These are phyloP conservation scores for Phyllosticta citrichinensis DNA, from an alignment of 2,329 filamentous ascomycete species.

Conservation along the genomic window DNA sequence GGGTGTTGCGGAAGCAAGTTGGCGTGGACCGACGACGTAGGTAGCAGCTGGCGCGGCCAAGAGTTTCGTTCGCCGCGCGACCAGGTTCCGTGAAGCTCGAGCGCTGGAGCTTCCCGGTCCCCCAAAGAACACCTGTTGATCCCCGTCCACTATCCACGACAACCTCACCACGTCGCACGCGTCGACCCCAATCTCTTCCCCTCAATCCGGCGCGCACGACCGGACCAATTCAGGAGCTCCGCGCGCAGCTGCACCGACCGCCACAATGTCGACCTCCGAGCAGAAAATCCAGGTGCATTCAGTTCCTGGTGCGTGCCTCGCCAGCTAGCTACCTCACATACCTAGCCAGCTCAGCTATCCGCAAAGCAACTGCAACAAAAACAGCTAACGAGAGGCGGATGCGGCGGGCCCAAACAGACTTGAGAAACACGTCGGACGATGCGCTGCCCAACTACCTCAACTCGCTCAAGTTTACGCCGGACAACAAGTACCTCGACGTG, in stretches of 20 bases:
- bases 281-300: slow-evolving; percentile 57
- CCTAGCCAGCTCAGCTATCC: not conserved
- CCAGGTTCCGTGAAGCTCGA: not conserved
- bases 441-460: slow-evolving; percentile 89
- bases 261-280: slow-evolving; percentile 24
- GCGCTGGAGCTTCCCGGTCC: not conserved
- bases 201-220: not conserved
- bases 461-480: slow-evolving; percentile 73
- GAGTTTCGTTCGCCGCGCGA: not conserved
- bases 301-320: slow-evolving; percentile 43
- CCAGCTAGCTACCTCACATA: not conserved
- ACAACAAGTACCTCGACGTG: slow-evolving; percentile 70
- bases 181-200: not conserved
- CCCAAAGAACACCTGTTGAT: slow-evolving; percentile 25
- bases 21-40: not conserved
- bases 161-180: slow-evolving; percentile 7
- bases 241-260: slow-evolving; percentile 5
- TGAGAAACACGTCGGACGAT: slow-evolving; percentile 95
- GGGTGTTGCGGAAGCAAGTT: not conserved
- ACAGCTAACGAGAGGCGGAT: not conserved
- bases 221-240: not conserved
- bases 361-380: slow-evolving; percentile 1
- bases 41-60: not conserved
- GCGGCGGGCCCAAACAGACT: slow-evolving; percentile 46
- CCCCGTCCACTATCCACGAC: slow-evolving; percentile 13